Conservation (phyloP, 257 asterid species). For the Solanum phureja region DNA sequence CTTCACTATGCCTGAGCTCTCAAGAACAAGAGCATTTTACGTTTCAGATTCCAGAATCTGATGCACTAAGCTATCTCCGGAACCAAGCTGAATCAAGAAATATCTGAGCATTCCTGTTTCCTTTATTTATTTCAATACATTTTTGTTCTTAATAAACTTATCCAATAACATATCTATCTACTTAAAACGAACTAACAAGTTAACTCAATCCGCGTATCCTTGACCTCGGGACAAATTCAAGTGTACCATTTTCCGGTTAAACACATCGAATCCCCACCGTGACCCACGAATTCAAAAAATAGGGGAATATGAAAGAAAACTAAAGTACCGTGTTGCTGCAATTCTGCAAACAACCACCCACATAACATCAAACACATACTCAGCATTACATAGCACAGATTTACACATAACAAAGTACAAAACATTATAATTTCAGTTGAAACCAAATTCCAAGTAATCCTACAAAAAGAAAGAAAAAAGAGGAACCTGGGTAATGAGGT, state of each 20-base stretch:
- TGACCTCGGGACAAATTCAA: not conserved
- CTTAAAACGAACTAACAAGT: not conserved
- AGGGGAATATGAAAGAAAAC: not conserved
- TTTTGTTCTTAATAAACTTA: not conserved
- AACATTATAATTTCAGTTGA: not conserved
- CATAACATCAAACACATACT: not conserved
- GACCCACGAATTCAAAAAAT: not conserved
- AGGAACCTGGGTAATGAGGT: constrained; percentile 67
- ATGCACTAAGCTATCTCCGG: not conserved
- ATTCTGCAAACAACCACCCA: not conserved
- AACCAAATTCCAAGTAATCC: not conserved
- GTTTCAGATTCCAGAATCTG: not conserved
- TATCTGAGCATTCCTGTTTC: not conserved
- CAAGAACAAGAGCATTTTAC: not conserved
- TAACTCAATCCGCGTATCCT: not conserved
- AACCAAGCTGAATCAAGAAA: not conserved
- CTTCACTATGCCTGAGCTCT: not conserved
- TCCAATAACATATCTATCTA: not conserved
- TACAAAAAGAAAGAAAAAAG: not conserved
- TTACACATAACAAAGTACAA: not conserved
- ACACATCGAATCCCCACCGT: not conserved
- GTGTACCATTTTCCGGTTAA: not conserved
- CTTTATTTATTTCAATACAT: not conserved
- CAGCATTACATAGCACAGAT: not conserved
- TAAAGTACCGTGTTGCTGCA: not conserved